Percentiles rank a stretch among this genome's conserved stretches.
Conservation (phyloP, 257 asterid species). For the Sherardia arvensis region DNA sequence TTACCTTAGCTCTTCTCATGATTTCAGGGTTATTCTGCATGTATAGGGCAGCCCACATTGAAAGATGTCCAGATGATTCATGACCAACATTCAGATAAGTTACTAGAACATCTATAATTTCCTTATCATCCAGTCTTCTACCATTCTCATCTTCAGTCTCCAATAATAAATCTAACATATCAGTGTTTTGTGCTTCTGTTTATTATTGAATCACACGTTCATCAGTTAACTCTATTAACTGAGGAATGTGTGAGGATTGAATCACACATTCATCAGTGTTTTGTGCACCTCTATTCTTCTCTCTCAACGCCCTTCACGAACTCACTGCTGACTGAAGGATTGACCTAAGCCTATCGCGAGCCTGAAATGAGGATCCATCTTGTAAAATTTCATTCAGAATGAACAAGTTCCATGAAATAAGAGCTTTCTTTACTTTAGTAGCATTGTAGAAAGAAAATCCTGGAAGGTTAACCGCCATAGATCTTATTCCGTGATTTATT, state of each 20-base stretch:
- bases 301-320: constrained; percentile 42
- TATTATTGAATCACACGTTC: too few species aligned
- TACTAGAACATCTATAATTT: constrained; percentile 67
- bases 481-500: constrained; percentile 68
- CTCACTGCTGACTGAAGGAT: constrained; percentile 49
- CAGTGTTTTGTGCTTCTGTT: constrained; percentile 20
- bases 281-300: constrained; percentile 3
- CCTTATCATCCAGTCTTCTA: constrained; percentile 52
- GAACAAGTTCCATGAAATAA: background rate
- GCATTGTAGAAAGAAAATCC: constrained; percentile 79
- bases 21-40: constrained; percentile 62
- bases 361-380: constrained; percentile 27
- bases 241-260: too few species aligned
- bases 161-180: constrained; percentile 78
- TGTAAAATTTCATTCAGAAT: too few species aligned
- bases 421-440: constrained; percentile 41
- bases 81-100: constrained; percentile 96
- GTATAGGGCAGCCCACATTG: constrained; percentile 74
- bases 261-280: too few species aligned
- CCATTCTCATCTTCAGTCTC: constrained; percentile 65
- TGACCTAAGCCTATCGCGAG: constrained; percentile 60
- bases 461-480: constrained; percentile 80
- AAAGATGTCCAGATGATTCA: constrained; percentile 83
- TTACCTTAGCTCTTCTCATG: constrained; percentile 65
- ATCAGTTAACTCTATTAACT: too few species aligned